phyloP scores from a whole-genome alignment of 1,139 yeast genomes.

The Arxiozyma telluris region DNA sequence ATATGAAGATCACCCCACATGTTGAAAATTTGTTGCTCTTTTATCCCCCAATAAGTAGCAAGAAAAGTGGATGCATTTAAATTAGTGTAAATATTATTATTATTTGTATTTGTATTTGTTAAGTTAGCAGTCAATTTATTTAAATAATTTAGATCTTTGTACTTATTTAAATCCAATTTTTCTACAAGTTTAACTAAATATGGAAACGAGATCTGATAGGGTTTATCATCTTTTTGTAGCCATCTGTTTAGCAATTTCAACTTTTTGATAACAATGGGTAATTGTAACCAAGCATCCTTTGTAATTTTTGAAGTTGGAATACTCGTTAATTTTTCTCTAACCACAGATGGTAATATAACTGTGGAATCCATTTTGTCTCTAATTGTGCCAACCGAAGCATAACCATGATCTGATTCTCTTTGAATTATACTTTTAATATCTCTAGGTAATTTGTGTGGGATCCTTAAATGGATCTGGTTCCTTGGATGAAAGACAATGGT shows the following conservation, averaged over 20 bases:
- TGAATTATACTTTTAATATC: slow-evolving; percentile 23
- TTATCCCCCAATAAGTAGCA: slow-evolving; percentile 25
- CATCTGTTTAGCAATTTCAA: slow-evolving; percentile 48
- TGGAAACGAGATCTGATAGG: slow-evolving; percentile 44
- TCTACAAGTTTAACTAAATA: slow-evolving; percentile 37
- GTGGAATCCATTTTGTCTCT: slow-evolving; percentile 23
- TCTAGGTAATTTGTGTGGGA: slow-evolving; percentile 35
- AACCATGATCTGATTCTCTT: slow-evolving; percentile 22
- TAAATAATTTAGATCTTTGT: slow-evolving; percentile 6
- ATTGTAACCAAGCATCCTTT: slow-evolving; percentile 30
- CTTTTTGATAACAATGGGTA: slow-evolving; percentile 34
- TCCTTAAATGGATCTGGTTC: slow-evolving; percentile 40
- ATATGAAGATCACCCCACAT: slow-evolving; percentile 26
- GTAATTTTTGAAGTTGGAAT: slow-evolving; percentile 22
- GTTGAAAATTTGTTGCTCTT: slow-evolving; percentile 23
- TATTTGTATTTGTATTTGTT: not conserved
- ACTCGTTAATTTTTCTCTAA: slow-evolving; percentile 26
- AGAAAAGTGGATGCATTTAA: slow-evolving; percentile 15
- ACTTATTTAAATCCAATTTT: slow-evolving; percentile 21
- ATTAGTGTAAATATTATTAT: not conserved
- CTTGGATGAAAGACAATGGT: slow-evolving; percentile 43
- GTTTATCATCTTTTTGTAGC: slow-evolving; percentile 41
- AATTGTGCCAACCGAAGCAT: slow-evolving; percentile 26
- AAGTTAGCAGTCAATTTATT: not conserved
- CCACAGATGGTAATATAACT: slow-evolving; percentile 21